Conservation (phyloP, 2,329 filamentous ascomycete genomes). For the Apiospora sp. region DNA sequence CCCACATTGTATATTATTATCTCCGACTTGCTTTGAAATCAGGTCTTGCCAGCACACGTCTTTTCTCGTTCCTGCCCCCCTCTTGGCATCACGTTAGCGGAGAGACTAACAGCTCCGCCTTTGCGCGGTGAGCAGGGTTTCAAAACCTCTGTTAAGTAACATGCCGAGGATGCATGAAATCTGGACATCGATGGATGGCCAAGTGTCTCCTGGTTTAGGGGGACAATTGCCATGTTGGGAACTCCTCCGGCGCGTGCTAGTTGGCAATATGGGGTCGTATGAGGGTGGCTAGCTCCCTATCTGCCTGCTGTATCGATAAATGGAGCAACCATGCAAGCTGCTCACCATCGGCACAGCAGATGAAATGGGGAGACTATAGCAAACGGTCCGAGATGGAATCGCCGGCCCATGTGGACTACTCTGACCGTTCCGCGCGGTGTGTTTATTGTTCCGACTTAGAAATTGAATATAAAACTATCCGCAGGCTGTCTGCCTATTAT, state of each 20-base stretch:
- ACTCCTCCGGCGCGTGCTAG: background rate
- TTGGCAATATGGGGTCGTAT: background rate
- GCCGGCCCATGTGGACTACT: background rate
- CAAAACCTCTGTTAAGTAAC: background rate
- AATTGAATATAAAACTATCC: background rate
- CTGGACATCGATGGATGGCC: background rate
- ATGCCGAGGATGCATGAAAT: background rate
- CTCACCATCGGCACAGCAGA: background rate
- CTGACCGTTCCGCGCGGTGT: background rate
- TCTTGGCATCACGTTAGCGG: background rate
- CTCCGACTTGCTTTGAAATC: conserved; percentile 4
- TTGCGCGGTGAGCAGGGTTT: background rate
- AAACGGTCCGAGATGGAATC: conserved; percentile 5
- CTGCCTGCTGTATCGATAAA: background rate
- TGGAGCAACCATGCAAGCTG: background rate
- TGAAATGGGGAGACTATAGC: background rate
- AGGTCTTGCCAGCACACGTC: background rate
- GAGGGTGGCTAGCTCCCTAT: background rate
- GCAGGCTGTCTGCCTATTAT: background rate
- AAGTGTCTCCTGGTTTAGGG: background rate
- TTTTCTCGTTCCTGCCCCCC: background rate
- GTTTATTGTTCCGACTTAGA: background rate
- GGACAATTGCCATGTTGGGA: background rate
- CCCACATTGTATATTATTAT: background rate
- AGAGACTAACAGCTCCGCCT: background rate